Percentiles rank a stretch among this genome's conserved stretches.
Evolutionary conservation across 139 green algal genomes (phyloP).

Genomic region (Nannochloris sp.): DNA sequence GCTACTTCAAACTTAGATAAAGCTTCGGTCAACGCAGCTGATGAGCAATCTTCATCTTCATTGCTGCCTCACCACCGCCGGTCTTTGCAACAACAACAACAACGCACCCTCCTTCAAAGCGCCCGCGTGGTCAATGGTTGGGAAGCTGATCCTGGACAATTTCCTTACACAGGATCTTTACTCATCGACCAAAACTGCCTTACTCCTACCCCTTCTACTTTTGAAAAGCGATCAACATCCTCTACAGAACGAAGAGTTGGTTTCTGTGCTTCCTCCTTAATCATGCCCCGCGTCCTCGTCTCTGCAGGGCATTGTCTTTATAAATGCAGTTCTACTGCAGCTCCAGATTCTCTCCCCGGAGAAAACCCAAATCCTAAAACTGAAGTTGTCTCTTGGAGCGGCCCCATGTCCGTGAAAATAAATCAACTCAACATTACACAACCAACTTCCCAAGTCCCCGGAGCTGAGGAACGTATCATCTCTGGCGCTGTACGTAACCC

Average conservation of each 20-base stretch:
- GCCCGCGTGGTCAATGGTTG: neutral
- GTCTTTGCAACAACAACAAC: no score
- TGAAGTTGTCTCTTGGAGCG: neutral
- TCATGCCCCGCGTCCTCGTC: neutral
- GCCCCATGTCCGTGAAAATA: neutral
- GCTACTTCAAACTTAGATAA: no score
- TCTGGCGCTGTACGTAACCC: neutral
- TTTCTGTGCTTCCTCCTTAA: neutral
- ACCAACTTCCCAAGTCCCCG: neutral
- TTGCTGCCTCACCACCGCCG: no score
- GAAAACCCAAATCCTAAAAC: neutral
- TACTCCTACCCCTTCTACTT: neutral
- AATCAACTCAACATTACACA: neutral
- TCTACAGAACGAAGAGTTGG: neutral
- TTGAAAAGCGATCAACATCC: neutral
- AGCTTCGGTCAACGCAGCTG: no score
- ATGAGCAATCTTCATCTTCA: no score
- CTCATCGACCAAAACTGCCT: neutral
- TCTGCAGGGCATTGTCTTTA: neutral
- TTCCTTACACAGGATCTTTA: no score
- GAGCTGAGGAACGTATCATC: neutral
- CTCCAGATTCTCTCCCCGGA: neutral
- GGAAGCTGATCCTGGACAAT: no score
- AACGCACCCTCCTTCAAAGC: no score
- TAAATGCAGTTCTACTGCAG: neutral